phyloP scores from a whole-genome alignment of 192 early-diverging fungal species.

The Podila horticola region DNA sequence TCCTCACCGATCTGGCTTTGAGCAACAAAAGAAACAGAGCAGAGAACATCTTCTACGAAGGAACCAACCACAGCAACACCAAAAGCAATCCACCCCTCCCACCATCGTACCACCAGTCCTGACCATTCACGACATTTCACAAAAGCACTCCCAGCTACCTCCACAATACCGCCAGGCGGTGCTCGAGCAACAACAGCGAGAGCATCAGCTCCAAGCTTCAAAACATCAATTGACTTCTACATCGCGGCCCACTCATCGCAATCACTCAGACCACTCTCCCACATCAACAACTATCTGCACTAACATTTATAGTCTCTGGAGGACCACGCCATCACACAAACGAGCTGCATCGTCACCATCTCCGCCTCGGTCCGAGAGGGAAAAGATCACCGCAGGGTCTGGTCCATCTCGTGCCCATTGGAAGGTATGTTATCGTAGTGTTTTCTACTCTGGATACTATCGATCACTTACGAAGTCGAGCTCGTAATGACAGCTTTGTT shows the following conservation, averaged over 20 bases:
- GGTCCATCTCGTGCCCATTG: not conserved
- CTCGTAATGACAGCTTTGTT: not conserved
- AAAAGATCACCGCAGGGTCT: not conserved
- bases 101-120: slow-evolving; percentile 8
- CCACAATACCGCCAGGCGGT: slow-evolving; percentile 48
- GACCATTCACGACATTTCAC: slow-evolving; percentile 27
- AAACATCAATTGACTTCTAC: slow-evolving; percentile 21
- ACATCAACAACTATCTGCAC: not conserved
- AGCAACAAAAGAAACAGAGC: slow-evolving; percentile 14
- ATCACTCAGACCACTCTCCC: not conserved
- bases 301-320: not conserved
- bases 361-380: too few relatives aligned
- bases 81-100: slow-evolving; percentile 1
- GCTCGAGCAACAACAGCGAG: slow-evolving; percentile 29
- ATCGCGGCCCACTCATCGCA: not conserved
- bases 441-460: not conserved
- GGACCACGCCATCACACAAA: not conserved
- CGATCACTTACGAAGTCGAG: not conserved
- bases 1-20: not conserved
- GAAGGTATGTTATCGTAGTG: not conserved
- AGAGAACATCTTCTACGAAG: not conserved
- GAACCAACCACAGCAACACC: not conserved
- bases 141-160: slow-evolving; percentile 32
- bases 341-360: not conserved
- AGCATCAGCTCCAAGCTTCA: slow-evolving; percentile 20